These are phyloP conservation scores for Drechslera avenae DNA, from an alignment of 2,329 filamentous ascomycete species.

Conservation along the genomic window DNA sequence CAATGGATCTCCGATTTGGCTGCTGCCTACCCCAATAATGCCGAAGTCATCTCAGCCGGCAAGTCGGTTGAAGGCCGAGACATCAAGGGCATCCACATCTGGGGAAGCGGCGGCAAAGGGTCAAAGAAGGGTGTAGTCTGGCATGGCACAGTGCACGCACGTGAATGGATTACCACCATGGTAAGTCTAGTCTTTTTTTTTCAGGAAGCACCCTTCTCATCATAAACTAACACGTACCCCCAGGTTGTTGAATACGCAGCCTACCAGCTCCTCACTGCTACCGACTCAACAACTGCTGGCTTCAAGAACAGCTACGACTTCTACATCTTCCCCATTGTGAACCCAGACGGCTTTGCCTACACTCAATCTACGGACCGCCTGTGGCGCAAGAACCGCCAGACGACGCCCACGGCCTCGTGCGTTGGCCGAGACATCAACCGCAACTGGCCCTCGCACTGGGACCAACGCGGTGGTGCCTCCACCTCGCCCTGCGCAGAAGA, in stretches of 20 bases:
- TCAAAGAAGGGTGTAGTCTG: slow-evolving; percentile 45
- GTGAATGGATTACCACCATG: slow-evolving; percentile 48
- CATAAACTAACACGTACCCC: slow-evolving; percentile 11
- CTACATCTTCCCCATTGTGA: slow-evolving; percentile 58
- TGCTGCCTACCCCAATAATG: slow-evolving; percentile 42
- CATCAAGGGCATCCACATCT: slow-evolving; percentile 48
- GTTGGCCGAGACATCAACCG: slow-evolving; percentile 48
- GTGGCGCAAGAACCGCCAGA: slow-evolving; percentile 49
- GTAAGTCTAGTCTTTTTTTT: slow-evolving; percentile 1
- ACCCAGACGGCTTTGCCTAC: slow-evolving; percentile 49
- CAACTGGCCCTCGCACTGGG: slow-evolving; percentile 48
- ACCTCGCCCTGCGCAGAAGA: slow-evolving; percentile 46
- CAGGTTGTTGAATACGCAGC: slow-evolving; percentile 44
- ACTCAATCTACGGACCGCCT: slow-evolving; percentile 46
- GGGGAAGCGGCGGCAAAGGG: slow-evolving; percentile 46
- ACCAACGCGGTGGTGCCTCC: slow-evolving; percentile 37
- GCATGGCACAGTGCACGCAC: slow-evolving; percentile 48
- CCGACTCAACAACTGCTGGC: slow-evolving; percentile 35
- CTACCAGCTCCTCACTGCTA: slow-evolving; percentile 43
- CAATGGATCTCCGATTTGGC: slow-evolving; percentile 44
- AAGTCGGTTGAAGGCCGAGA: slow-evolving; percentile 46
- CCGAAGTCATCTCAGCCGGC: slow-evolving; percentile 43
- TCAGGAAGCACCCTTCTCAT: no score
- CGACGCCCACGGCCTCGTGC: slow-evolving; percentile 36
- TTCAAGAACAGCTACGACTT: slow-evolving; percentile 69